Conservation (phyloP, 2,329 filamentous ascomycete species). For the Plenodomus lindquistii region DNA sequence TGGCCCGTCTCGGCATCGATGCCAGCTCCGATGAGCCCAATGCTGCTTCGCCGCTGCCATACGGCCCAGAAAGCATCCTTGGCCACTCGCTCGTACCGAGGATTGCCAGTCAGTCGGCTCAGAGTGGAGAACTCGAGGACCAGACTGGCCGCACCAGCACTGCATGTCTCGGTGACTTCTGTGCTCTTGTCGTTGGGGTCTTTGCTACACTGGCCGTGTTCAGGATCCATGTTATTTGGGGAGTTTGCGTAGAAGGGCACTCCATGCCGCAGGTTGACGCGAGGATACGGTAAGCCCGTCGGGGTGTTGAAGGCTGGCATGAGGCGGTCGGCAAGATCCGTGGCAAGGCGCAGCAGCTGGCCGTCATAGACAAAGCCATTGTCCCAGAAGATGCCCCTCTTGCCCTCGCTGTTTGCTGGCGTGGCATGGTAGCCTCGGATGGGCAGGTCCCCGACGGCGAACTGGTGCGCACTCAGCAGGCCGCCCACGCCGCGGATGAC, state of each 20-base stretch:
- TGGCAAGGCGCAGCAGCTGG: constrained; percentile 84
- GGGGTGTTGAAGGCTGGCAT: constrained; percentile 90
- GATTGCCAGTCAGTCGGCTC: constrained; percentile 83
- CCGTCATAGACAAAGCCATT: constrained; percentile 84
- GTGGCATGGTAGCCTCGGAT: constrained; percentile 74
- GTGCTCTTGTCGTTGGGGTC: constrained; percentile 51
- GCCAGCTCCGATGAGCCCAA: constrained; percentile 86
- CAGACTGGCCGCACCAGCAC: constrained; percentile 92
- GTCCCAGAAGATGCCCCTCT: constrained; percentile 66
- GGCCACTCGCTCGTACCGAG: constrained; percentile 83
- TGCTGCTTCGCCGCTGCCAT: constrained; percentile 83
- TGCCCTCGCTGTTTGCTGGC: constrained; percentile 38
- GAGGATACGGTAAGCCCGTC: constrained; percentile 90
- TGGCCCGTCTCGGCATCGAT: constrained; percentile 89
- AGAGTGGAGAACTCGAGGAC: constrained; percentile 92
- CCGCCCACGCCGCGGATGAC: constrained; percentile 93
- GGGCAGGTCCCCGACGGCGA: constrained; percentile 86
- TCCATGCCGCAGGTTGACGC: constrained; percentile 87
- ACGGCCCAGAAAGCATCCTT: constrained; percentile 97
- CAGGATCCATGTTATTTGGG: constrained; percentile 67
- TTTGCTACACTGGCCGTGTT: constrained; percentile 52
- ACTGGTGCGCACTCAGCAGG: constrained; percentile 88
- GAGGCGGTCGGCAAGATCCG: constrained; percentile 80
- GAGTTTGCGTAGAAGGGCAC: constrained; percentile 93
- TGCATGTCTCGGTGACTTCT: constrained; percentile 95